phyloP scores from a whole-genome alignment of 345 rosid species.

The Turnera subulata region DNA sequence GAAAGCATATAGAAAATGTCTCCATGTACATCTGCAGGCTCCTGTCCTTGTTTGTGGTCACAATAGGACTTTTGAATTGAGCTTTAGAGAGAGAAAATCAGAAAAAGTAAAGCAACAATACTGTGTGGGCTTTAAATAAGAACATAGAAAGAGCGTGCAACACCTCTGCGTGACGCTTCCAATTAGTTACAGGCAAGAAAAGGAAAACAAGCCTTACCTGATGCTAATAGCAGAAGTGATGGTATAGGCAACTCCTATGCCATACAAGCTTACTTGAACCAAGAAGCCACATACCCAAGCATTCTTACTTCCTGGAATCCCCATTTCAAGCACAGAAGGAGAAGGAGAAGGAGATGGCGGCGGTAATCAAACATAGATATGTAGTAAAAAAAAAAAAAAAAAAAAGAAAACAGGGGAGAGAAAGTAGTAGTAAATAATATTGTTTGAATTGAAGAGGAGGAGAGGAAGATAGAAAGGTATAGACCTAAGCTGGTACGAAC shows the following conservation, averaged over 20 bases:
- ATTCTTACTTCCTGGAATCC: constrained; percentile 25
- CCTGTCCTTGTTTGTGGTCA: constrained; percentile 44
- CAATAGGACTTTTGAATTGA: constrained; percentile 36
- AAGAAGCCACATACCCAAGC: constrained; percentile 34
- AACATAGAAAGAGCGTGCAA: no score
- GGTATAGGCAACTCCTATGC: constrained; percentile 40
- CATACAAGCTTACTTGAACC: constrained; percentile 35
- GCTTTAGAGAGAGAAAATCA: constrained; percentile 6
- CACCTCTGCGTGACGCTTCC: no score
- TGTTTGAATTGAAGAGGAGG: no score
- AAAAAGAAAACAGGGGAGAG: no score
- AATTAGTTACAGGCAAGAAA: neutral
- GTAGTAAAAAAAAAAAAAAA: no score
- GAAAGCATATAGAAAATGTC: constrained; percentile 38
- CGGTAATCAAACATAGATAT: no score
- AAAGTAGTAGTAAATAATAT: no score
- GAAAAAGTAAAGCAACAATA: neutral
- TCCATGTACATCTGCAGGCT: constrained; percentile 31
- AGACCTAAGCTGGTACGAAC: constrained; percentile 32
- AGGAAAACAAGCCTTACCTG: constrained; percentile 25
- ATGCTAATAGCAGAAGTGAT: constrained; percentile 43
- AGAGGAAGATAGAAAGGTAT: no score
- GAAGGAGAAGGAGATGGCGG: neutral
- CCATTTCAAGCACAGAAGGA: neutral
- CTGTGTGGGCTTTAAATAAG: no score